Percentiles rank a stretch among this genome's conserved stretches.
These are phyloP conservation scores for Solanum hybrid DNA, from an alignment of 305 asterid genomes.

Conservation along the genomic window DNA sequence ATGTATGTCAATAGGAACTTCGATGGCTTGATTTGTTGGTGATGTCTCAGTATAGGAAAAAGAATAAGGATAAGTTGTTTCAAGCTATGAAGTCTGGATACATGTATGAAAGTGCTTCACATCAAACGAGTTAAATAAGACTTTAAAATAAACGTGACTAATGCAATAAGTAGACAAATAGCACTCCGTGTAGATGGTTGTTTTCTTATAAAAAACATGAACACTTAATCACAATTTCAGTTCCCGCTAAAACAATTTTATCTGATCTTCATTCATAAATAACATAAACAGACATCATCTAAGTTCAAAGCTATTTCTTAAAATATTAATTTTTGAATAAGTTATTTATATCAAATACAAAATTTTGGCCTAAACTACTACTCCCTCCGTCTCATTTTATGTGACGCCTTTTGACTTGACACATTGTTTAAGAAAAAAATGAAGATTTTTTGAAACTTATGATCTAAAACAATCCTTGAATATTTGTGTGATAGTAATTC, in stretches of 20 bases:
- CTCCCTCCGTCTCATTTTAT: neutral
- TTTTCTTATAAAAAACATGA: neutral
- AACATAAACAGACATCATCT: neutral
- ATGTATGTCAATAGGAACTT: neutral
- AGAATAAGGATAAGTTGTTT: neutral
- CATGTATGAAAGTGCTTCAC: rapidly evolving
- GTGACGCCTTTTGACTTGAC: too few relatives aligned
- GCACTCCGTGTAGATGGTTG: neutral
- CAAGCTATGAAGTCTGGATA: neutral
- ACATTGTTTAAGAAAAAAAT: neutral
- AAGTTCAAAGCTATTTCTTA: neutral
- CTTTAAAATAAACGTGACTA: too few relatives aligned
- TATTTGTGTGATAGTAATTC: neutral
- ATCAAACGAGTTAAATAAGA: too few relatives aligned
- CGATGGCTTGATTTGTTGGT: neutral
- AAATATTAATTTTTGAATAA: neutral
- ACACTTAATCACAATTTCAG: neutral
- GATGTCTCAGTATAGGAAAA: too few relatives aligned
- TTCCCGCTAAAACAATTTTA: neutral
- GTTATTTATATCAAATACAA: neutral
- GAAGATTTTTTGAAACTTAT: too few relatives aligned
- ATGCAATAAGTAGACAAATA: neutral
- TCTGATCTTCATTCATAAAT: neutral
- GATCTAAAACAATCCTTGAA: too few relatives aligned
- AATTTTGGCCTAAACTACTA: neutral